A percentile compares a stretch with the other conserved stretches of the same genome.
These are phyloP conservation scores for Xylaria palmicola DNA, from an alignment of 495 filamentous ascomycete genomes.

Conservation along the genomic window DNA sequence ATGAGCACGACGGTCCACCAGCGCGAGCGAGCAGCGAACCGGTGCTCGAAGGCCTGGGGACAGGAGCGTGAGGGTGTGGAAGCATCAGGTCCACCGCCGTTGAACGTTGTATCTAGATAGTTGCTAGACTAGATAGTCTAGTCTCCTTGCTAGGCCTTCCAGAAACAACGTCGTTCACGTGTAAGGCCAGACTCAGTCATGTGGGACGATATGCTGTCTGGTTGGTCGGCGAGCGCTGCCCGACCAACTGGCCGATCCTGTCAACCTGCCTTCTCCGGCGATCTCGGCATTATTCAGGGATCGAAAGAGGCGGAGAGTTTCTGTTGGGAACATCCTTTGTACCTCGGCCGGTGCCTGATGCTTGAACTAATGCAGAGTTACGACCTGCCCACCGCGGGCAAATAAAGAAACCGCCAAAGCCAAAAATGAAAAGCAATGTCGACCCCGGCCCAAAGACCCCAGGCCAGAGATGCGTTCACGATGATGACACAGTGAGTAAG, in stretches of 20 bases:
- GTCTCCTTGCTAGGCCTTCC: conserved; percentile 8
- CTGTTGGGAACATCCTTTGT: conserved; percentile 12
- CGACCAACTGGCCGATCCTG: conserved; percentile 10
- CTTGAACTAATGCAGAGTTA: conserved; percentile 27
- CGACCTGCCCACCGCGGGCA: conserved; percentile 27
- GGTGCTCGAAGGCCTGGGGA: background rate
- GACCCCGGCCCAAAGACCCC: conserved; percentile 1
- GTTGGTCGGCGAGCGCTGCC: conserved; percentile 22
- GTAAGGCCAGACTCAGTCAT: conserved; percentile 26
- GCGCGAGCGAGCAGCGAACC: conserved; percentile 21
- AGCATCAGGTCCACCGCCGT: conserved; percentile 14
- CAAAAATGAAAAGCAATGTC: background rate
- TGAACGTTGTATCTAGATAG: conserved; percentile 36
- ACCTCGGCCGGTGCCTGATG: conserved; percentile 7
- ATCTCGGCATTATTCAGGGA: conserved; percentile 29
- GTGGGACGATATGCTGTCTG: conserved; percentile 26
- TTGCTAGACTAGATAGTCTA: too few species aligned
- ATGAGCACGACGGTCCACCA: conserved; percentile 22
- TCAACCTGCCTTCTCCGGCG: conserved; percentile 25
- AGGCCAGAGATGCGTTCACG: background rate
- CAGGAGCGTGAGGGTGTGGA: conserved; percentile 8
- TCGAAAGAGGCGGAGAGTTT: conserved; percentile 16
- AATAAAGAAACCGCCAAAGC: too few species aligned
- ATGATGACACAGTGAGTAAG: background rate
- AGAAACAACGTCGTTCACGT: conserved; percentile 2